Conservation (phyloP, 2,329 filamentous ascomycete species). For the Orbilia blumenaviensis region DNA sequence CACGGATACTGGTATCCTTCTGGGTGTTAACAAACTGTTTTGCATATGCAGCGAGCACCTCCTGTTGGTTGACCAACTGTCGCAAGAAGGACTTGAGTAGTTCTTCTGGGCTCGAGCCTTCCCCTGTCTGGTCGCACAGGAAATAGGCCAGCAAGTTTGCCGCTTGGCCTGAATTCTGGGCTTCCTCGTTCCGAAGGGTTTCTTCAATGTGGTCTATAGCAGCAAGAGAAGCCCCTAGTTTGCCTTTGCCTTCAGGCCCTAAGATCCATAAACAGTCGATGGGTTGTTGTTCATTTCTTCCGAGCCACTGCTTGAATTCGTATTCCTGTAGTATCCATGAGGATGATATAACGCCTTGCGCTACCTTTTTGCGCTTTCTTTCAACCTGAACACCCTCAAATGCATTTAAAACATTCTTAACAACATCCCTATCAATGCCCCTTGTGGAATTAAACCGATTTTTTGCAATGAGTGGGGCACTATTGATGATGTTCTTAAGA, state of each 20-base stretch:
- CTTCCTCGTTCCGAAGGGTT: constrained; percentile 54
- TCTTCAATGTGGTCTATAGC: constrained; percentile 61
- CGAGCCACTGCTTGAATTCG: constrained; percentile 61
- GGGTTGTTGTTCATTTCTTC: constrained; percentile 32
- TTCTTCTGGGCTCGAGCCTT: constrained; percentile 62
- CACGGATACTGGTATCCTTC: constrained; percentile 59
- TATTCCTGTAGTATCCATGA: constrained; percentile 62
- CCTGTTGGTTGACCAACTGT: constrained; percentile 60
- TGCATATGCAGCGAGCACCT: constrained; percentile 60
- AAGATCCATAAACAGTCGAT: constrained; percentile 62
- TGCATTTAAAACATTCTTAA: constrained; percentile 59
- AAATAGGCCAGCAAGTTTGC: constrained; percentile 62
- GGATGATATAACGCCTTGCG: constrained; percentile 59
- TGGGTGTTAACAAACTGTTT: constrained; percentile 60
- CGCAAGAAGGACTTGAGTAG: constrained; percentile 62
- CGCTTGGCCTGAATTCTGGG: constrained; percentile 56
- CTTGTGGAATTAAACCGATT: constrained; percentile 61
- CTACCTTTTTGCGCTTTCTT: constrained; percentile 60
- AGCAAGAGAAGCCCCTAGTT: constrained; percentile 62
- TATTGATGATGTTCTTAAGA: constrained; percentile 61
- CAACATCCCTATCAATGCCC: constrained; percentile 59
- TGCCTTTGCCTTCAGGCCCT: constrained; percentile 63
- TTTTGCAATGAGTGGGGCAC: constrained; percentile 60
- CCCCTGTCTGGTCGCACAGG: constrained; percentile 61
- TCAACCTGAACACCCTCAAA: constrained; percentile 60